A percentile compares a stretch with the other conserved stretches of the same genome.
These are phyloP conservation scores for Trichoderma lentiforme DNA, from an alignment of 2,329 filamentous ascomycete genomes.

Conservation along the genomic window DNA sequence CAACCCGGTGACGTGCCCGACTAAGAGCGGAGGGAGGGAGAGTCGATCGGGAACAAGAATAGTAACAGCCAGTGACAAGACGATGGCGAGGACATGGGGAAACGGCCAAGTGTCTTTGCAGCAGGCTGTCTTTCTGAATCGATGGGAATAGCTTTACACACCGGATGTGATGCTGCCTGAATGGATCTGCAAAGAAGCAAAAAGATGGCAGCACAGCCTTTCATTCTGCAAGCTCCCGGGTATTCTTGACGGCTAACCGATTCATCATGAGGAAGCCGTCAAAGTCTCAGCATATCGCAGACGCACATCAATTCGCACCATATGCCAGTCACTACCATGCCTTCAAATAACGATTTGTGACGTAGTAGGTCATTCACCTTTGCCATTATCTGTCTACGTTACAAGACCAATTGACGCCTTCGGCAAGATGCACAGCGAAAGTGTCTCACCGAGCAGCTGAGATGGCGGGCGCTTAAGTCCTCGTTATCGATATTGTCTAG, in stretches of 20 bases:
- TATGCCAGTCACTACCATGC: not conserved
- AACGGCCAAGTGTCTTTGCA: not conserved
- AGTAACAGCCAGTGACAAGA: not conserved
- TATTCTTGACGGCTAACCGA: not conserved
- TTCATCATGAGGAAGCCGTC: not conserved
- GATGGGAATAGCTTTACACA: not conserved
- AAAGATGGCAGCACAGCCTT: not conserved
- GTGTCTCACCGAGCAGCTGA: not conserved
- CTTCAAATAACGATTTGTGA: not conserved
- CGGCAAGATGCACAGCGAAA: not conserved
- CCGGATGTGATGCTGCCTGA: not conserved
- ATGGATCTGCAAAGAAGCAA: not conserved
- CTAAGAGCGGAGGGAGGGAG: not conserved
- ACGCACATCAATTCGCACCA: not conserved
- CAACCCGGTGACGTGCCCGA: not conserved
- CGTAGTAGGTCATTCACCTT: not conserved
- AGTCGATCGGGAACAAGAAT: slow-evolving; percentile 3
- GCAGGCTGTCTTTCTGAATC: not conserved
- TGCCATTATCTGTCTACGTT: not conserved
- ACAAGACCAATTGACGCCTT: not conserved
- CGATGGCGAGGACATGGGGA: not conserved
- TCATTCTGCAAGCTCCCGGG: not conserved
- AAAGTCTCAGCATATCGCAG: not conserved
- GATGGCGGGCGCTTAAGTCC: slow-evolving; percentile 1
- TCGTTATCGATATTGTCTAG: not conserved